phyloP scores from a whole-genome alignment of 441 rosid species.

The Adansonia rubrostipa region DNA sequence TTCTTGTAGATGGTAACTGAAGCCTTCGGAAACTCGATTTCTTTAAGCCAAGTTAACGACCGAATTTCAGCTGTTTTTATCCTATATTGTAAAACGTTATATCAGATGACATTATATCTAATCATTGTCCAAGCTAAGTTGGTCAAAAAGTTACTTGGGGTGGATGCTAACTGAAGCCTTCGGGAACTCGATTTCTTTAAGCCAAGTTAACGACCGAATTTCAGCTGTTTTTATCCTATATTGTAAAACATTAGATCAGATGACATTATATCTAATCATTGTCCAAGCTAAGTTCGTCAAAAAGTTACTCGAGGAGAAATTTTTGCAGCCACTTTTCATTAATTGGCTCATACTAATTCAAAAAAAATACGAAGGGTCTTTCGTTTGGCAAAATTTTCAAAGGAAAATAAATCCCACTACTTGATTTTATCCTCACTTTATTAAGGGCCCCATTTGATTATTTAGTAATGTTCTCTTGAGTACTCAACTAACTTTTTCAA shows the following conservation, averaged over 20 bases:
- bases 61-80: not conserved
- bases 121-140: not conserved
- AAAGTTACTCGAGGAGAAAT: not conserved
- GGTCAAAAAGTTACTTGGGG: slow-evolving; percentile 7
- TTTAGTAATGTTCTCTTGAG: not conserved
- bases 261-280: not conserved
- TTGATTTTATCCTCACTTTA: slow-evolving; percentile 22
- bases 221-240: not conserved
- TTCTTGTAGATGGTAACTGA: too few relatives aligned
- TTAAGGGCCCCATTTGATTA: not conserved
- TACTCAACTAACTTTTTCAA: not conserved
- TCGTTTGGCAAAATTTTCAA: slow-evolving; percentile 7
- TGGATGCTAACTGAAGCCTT: not conserved
- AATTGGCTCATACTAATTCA: not conserved
- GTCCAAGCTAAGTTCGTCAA: not conserved
- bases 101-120: not conserved
- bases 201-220: not conserved
- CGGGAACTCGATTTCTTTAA: not conserved
- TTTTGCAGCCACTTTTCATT: not conserved
- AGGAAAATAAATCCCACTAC: slow-evolving; percentile 14
- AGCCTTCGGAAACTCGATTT: not conserved
- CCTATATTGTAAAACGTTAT: not conserved
- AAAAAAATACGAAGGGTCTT: not conserved
- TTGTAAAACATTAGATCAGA: not conserved
- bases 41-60: not conserved